phyloP scores from a whole-genome alignment of 306 rosid species.

The Gastrolobium villosum region DNA sequence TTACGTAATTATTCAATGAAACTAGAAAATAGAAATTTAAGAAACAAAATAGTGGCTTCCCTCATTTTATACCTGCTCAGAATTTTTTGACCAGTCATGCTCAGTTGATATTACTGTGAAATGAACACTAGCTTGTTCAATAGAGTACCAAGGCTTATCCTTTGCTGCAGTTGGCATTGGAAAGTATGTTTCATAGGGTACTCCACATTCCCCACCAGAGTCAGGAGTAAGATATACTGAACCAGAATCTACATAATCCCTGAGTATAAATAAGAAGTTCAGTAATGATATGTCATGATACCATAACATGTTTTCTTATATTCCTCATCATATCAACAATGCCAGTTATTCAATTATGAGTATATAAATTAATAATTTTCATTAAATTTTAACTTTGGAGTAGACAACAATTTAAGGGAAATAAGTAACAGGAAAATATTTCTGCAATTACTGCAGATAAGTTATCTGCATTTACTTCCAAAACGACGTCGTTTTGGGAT shows the following conservation, averaged over 20 bases:
- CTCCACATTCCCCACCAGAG: slow-evolving; percentile 86
- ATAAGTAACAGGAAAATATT: no score
- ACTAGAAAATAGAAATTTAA: slow-evolving; percentile 31
- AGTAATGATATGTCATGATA: neutral
- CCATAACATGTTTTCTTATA: neutral
- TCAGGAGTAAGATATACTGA: slow-evolving; percentile 64
- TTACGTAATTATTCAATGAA: slow-evolving; percentile 16
- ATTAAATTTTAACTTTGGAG: neutral
- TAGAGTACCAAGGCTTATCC: slow-evolving; percentile 84
- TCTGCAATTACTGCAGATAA: no score
- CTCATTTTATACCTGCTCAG: slow-evolving; percentile 73
- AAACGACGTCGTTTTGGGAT: no score
- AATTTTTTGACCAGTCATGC: slow-evolving; percentile 67
- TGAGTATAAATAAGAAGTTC: slow-evolving; percentile 24
- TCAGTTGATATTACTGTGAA: slow-evolving; percentile 79
- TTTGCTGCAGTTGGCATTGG: slow-evolving; percentile 69
- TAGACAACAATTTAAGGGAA: neutral
- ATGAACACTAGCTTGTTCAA: slow-evolving; percentile 75
- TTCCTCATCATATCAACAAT: neutral
- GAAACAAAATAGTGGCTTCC: neutral
- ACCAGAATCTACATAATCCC: slow-evolving; percentile 66
- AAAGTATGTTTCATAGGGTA: slow-evolving; percentile 78
- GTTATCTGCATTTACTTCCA: no score
- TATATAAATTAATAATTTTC: neutral
- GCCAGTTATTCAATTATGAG: neutral